A percentile compares a stretch with the other conserved stretches of the same genome.
These are phyloP conservation scores for Chaetomium cochliodes DNA, from an alignment of 495 filamentous ascomycete species.

Conservation along the genomic window DNA sequence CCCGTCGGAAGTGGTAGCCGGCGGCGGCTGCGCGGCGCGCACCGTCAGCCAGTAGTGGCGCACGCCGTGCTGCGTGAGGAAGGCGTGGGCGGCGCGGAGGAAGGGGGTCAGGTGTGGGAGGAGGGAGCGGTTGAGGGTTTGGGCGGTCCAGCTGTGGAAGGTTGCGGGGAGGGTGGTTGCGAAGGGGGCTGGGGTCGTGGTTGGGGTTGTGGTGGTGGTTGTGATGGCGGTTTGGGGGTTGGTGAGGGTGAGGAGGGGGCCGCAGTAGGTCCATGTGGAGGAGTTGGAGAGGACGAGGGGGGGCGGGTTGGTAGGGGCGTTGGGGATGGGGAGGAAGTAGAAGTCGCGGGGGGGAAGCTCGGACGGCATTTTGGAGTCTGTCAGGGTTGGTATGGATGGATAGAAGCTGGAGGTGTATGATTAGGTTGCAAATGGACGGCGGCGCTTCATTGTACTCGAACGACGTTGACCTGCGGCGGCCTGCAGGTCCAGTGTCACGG, in stretches of 20 bases:
- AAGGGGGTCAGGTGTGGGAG: constrained; percentile 28
- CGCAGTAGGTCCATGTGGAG: constrained; percentile 17
- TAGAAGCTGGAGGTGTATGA: too few relatives aligned
- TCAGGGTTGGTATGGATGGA: too few relatives aligned
- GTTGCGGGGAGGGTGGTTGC: neutral
- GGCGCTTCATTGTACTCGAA: too few relatives aligned
- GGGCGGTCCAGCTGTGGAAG: constrained; percentile 6
- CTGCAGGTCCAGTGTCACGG: too few relatives aligned
- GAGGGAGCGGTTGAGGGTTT: constrained; percentile 5
- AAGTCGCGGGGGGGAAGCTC: constrained; percentile 6
- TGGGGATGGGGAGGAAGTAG: constrained; percentile 5
- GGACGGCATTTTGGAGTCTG: neutral
- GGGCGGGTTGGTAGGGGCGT: neutral
- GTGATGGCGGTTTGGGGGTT: neutral
- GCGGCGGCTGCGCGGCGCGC: constrained; percentile 36
- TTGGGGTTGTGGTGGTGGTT: neutral
- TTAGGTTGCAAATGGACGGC: too few relatives aligned
- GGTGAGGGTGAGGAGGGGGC: constrained; percentile 5
- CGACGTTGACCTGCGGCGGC: too few relatives aligned
- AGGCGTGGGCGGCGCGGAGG: constrained; percentile 29
- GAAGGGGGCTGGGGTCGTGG: neutral
- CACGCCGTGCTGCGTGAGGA: constrained; percentile 28
- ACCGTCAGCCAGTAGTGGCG: constrained; percentile 40
- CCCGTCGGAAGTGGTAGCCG: constrained; percentile 24
- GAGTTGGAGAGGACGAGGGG: neutral